phyloP scores from a whole-genome alignment of 495 filamentous ascomycete species.

The Aspergillus kassunensis region DNA sequence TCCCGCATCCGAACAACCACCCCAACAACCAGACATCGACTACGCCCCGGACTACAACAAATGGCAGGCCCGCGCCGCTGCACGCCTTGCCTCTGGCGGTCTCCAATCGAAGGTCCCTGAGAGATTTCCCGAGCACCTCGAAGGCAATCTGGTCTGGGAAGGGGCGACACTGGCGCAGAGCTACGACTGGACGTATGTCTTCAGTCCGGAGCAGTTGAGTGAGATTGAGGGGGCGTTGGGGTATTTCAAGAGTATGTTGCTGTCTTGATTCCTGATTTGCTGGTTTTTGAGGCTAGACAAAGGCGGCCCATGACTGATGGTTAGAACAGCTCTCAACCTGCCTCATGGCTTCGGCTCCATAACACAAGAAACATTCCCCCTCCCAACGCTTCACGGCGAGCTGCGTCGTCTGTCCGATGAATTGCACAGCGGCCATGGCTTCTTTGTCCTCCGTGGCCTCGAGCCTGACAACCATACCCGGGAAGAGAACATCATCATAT shows the following conservation, averaged over 20 bases:
- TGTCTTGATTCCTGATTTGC: too few relatives aligned
- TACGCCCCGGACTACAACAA: conserved; percentile 50
- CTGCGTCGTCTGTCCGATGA: conserved; percentile 50
- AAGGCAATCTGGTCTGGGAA: conserved; percentile 51
- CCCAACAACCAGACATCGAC: conserved; percentile 46
- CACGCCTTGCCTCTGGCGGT: conserved; percentile 33
- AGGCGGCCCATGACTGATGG: too few relatives aligned
- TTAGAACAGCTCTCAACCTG: too few relatives aligned
- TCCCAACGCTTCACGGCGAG: conserved; percentile 44
- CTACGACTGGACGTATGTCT: conserved; percentile 49
- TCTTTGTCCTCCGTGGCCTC: conserved; percentile 60
- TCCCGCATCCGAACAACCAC: background rate
- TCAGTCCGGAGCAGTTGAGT: conserved; percentile 39
- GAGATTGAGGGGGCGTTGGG: conserved; percentile 49
- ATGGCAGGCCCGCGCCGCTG: conserved; percentile 42
- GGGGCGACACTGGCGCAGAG: conserved; percentile 39
- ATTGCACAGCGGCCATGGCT: conserved; percentile 56
- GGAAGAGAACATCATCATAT: conserved; percentile 60
- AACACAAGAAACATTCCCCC: conserved; percentile 49
- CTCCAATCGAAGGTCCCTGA: conserved; percentile 35
- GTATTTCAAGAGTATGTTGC: conserved; percentile 50
- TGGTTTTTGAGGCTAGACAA: background rate
- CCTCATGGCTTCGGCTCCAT: conserved; percentile 38
- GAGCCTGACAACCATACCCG: conserved; percentile 45
- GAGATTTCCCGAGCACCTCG: conserved; percentile 44